Evolutionary conservation across 306 rosid species (phyloP), one percentile per base, ranked within the genome.

Genomic region (Begonia peltatifolia): DNA sequence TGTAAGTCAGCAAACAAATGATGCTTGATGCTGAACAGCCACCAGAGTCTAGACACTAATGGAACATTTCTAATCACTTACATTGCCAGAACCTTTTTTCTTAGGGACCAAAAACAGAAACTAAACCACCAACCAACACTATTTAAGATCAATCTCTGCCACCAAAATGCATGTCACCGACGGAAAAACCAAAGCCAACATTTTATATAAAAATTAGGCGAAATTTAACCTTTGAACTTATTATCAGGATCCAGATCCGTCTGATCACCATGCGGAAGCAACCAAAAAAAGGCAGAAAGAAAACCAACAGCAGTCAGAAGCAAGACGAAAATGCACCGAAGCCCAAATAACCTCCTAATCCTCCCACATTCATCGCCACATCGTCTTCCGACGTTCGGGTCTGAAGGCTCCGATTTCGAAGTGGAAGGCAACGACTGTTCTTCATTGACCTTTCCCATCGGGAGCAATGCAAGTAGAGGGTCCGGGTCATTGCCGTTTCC

Each of bases 271-370:
- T 64, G 84, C 3, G 94, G 94, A 44, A 84, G 94, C 55, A 87
- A 59, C 96, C 94, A 84, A 57, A 87, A 81, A 41, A 79, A 25
- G 52, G 94, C 96, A 48, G 96, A 84, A 63, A 87, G 85, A 56
- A 87, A 76, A 23, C 81, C 49, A 14, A 94, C 92, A 23, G 60
- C 58, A 17, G 96, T 81, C 7, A 81, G 57, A 9, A 87, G 55
- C 41, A 87, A 53, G 42, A 87, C 67, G 62, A 81, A 63, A 66
- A 84, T 38, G 81, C 96, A 87, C 81, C 79, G 76, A 59, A 71
- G 42, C 18, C 87, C 79, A 51, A 81, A 48, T 55, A 78, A 67
- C 11, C 63, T 76, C 50, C 71, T 82, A 76, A 79, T 55, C 69
- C 66, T 51, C 25, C 47, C 67, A 61, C 65, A 73, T 57, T 74